A percentile compares a stretch with the other conserved stretches of the same genome.
Evolutionary conservation across 2,329 filamentous ascomycete genomes (phyloP).

Genomic region (Orbilia ellipsospora): DNA sequence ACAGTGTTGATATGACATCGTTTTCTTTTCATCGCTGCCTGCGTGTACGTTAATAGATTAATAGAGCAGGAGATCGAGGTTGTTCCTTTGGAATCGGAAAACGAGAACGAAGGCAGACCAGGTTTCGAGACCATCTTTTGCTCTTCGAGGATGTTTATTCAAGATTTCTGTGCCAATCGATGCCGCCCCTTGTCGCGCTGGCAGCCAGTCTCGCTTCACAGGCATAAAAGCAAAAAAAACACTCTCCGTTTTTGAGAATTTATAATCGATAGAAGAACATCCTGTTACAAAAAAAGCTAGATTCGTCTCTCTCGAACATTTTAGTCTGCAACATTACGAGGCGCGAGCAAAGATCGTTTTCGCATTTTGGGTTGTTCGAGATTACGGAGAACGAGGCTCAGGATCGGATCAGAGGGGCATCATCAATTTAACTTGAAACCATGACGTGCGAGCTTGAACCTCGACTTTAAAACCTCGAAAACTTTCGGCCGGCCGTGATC

Average conservation of each 20-base stretch:
- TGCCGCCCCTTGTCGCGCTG: conserved; percentile 22
- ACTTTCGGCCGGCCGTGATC: background rate
- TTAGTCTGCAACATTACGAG: conserved; percentile 6
- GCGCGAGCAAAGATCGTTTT: background rate
- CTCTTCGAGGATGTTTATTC: conserved; percentile 17
- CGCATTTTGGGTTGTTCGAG: conserved; percentile 12
- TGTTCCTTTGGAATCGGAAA: conserved; percentile 16
- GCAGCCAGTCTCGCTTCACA: conserved; percentile 15
- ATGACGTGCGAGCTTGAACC: conserved; percentile 50
- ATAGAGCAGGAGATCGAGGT: conserved; percentile 27
- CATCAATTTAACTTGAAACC: conserved; percentile 55
- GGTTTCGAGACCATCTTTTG: conserved; percentile 26
- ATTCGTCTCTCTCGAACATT: background rate
- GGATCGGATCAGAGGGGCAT: conserved; percentile 34
- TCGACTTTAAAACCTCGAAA: conserved; percentile 31
- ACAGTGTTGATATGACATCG: conserved; percentile 34
- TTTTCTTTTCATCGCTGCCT: conserved; percentile 7
- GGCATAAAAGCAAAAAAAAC: conserved; percentile 19
- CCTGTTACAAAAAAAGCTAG: background rate
- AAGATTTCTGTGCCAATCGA: conserved; percentile 31
- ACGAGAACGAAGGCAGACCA: conserved; percentile 24
- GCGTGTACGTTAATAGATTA: conserved; percentile 7
- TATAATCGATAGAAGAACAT: conserved; percentile 16
- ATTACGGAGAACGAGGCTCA: conserved; percentile 2
- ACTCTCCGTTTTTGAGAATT: background rate